Percentiles rank a stretch among this genome's conserved stretches.
These are phyloP conservation scores for Dipodascus albidus DNA, from an alignment of 805 yeast genomes.

Conservation along the genomic window DNA sequence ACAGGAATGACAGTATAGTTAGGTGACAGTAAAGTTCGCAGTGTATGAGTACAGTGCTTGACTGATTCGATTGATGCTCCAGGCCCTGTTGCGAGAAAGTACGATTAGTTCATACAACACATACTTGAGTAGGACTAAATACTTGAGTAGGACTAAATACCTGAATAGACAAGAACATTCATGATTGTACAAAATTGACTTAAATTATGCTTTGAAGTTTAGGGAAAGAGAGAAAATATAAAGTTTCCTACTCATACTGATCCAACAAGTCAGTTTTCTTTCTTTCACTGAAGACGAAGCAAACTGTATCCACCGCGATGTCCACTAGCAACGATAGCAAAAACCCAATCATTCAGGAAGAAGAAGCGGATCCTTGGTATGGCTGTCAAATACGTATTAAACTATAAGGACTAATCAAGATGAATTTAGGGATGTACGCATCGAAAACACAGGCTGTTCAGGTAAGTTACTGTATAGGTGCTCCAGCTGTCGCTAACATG, in stretches of 20 bases:
- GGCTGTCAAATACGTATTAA: neutral
- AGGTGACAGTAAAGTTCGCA: conserved; percentile 68
- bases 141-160: no score
- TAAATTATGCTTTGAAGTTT: neutral
- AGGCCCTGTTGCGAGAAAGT: conserved; percentile 34
- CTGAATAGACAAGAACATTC: conserved; percentile 68
- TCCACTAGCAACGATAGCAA: neutral
- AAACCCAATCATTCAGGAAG: conserved; percentile 27
- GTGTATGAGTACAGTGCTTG: conserved; percentile 67
- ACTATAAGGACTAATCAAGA: neutral
- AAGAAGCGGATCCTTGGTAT: conserved; percentile 61
- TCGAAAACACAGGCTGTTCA: conserved; percentile 64
- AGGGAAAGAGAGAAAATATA: neutral
- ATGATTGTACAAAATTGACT: no score
- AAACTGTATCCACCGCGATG: conserved; percentile 1
- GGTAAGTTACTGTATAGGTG: conserved; percentile 29
- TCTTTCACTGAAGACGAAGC: no score
- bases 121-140: neutral
- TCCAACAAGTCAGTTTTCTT: no score
- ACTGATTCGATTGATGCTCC: conserved; percentile 87
- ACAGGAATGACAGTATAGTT: conserved; percentile 76
- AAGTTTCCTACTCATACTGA: neutral
- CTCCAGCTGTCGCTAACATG: no score
- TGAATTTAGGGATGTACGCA: conserved; percentile 54
- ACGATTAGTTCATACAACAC: neutral